Base-by-base conservation (phyloP, 495 filamentous ascomycete genomes). In the Neurospora tetrasperma region DNA sequence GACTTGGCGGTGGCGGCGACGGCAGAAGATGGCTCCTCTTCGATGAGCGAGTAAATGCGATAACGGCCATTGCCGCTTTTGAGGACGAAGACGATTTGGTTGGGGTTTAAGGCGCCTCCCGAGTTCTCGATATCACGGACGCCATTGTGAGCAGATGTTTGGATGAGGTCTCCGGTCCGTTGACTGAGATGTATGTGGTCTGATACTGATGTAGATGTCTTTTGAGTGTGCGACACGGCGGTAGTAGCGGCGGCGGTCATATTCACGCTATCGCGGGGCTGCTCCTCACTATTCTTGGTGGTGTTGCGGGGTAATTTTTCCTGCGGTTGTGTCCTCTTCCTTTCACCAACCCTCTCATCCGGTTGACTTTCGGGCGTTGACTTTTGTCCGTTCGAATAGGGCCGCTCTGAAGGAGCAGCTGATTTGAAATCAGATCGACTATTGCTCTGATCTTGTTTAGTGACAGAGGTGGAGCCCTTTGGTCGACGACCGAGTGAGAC, bases 61-160 rank as follows among this genome's bases (percentile, higher is more conserved):
- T 82, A 82, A n/a, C 71, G 73, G 27, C 70, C 66, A 10, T 42
- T 44, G 0, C 73, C 16, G 1, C 46, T 71, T 16, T 71, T 75
- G 3, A 76, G 71, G 31, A 85, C 76, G 14, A 80, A 74, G 23
- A 85, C 71, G 11, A 86, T 73, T 59, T 84, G 76, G 42, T 84
- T 80, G 44, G 74, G 71, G 20, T 80, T 80, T 18, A 79, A 16
- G n/a, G 46, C 18, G 8, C 41, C 40, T 43, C 7, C 7, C 0
- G 31, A 35, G 43, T 69, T n/a, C 10, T 73, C 69, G 3, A 5
- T 39, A 44, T 43, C 72, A 7, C 71, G 69, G 8, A 42, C 48
- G 0, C 14, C 54, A 38, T 66, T 18, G 12, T 20, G 35, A 1
- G 42, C 23, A 10, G 54, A 59, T 59, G 48, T 69, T 71, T 71